Evolutionary conservation across 148 eudicot genomes (phyloP).

Genomic region (Chenopodium formosanum): DNA sequence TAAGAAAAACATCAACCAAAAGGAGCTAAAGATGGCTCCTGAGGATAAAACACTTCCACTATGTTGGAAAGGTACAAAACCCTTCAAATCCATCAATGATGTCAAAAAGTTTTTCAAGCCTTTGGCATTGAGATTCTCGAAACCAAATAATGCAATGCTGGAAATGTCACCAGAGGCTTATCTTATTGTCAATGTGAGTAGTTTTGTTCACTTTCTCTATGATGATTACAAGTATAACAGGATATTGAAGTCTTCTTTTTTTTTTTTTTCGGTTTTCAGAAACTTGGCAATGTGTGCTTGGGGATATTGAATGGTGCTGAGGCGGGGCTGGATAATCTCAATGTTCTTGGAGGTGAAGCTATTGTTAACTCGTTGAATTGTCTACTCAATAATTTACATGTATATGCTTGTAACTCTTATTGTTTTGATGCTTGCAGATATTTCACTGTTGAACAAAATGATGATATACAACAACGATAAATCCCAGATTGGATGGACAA

Average conservation of each 20-base stretch:
- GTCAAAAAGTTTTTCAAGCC: constrained; percentile 61
- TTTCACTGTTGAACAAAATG: constrained; percentile 67
- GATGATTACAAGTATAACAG: neutral
- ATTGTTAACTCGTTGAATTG: neutral
- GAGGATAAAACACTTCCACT: constrained; percentile 74
- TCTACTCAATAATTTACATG: neutral
- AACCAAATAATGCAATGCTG: constrained; percentile 47
- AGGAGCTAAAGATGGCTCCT: constrained; percentile 44
- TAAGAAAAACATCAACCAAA: constrained; percentile 47
- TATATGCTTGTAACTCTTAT: neutral
- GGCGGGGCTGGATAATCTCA: constrained; percentile 57
- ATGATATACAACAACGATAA: constrained; percentile 75
- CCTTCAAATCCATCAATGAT: constrained; percentile 63
- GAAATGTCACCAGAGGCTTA: constrained; percentile 68
- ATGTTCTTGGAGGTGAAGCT: constrained; percentile 77
- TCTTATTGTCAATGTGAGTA: constrained; percentile 73
- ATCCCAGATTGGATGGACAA: constrained; percentile 72
- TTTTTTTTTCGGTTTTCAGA: constrained; percentile 36
- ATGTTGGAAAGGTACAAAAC: constrained; percentile 86
- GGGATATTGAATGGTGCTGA: constrained; percentile 78
- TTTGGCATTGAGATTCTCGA: constrained; percentile 49
- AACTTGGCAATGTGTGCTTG: constrained; percentile 76
- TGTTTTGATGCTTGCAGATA: constrained; percentile 47
- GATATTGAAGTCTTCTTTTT: neutral
- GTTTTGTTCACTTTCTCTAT: neutral